Evolutionary conservation across 1,139 yeast species (phyloP).

Genomic region (Pneumocystis carinii): DNA sequence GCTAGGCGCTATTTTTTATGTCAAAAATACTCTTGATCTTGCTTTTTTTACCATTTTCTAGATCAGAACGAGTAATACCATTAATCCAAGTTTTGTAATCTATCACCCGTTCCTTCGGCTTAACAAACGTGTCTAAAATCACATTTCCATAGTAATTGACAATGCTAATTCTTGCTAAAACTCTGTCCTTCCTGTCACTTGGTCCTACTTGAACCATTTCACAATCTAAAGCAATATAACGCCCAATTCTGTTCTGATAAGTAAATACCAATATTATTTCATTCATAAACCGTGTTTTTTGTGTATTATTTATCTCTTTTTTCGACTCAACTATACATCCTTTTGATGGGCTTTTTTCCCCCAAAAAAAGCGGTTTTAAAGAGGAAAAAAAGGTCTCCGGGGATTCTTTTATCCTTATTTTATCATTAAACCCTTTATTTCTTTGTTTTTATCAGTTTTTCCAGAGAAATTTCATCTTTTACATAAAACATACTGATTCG

Average conservation of each 20-base stretch:
- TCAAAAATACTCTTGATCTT: slow-evolving; percentile 1
- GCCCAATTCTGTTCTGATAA: slow-evolving; percentile 32
- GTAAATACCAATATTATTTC: not conserved
- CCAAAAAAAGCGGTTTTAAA: not conserved
- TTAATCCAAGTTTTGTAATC: slow-evolving; percentile 95
- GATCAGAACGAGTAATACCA: slow-evolving; percentile 59
- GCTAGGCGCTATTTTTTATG: slow-evolving; percentile 33
- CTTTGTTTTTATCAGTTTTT: not conserved
- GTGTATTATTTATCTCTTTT: not conserved
- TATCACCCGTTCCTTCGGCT: slow-evolving; percentile 59
- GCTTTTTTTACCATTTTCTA: slow-evolving; percentile 28
- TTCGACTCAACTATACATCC: not conserved
- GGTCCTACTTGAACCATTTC: slow-evolving; percentile 88
- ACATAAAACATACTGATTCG: not conserved
- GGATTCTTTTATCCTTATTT: not conserved
- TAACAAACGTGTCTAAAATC: slow-evolving; percentile 57
- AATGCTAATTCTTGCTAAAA: slow-evolving; percentile 71
- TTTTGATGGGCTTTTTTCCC: not conserved
- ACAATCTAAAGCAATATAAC: slow-evolving; percentile 72
- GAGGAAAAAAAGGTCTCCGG: not conserved
- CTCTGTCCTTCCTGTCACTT: slow-evolving; percentile 45
- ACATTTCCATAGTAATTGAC: slow-evolving; percentile 70
- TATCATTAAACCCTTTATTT: not conserved
- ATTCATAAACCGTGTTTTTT: not conserved
- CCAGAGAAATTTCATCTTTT: too few species aligned